phyloP scores from a whole-genome alignment of 352 stramenopile species.

The Globisporangium echinulatum region DNA sequence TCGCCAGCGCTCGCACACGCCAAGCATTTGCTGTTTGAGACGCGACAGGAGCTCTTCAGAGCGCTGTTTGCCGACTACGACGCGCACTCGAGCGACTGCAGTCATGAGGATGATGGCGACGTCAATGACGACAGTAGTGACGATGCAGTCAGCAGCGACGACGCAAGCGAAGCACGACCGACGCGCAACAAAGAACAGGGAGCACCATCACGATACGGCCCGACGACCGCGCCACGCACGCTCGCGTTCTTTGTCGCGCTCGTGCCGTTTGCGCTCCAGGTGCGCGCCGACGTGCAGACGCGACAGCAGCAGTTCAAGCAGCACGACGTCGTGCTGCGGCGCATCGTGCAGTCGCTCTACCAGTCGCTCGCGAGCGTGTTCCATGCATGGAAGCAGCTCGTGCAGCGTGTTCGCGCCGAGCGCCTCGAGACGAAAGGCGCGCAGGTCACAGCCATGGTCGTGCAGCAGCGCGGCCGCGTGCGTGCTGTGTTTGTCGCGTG shows the following conservation, averaged over 20 bases:
- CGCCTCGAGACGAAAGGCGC: conserved; percentile 40
- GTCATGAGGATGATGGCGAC: too few species aligned
- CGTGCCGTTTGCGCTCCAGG: conserved; percentile 33
- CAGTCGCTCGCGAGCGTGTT: conserved; percentile 45
- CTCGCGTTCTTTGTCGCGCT: conserved; percentile 42
- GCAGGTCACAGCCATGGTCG: conserved; percentile 43
- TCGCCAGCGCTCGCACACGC: conserved; percentile 23
- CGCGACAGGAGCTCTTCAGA: conserved; percentile 34
- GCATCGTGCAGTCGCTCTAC: conserved; percentile 48
- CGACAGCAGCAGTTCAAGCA: conserved; percentile 27
- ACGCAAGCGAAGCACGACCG: neutral
- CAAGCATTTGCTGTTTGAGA: conserved; percentile 21
- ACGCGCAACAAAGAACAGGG: neutral
- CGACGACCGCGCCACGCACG: conserved; percentile 15
- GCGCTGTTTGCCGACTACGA: conserved; percentile 46
- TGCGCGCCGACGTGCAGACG: conserved; percentile 28
- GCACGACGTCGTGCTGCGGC: conserved; percentile 36
- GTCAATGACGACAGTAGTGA: conserved; percentile 2
- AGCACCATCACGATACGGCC: conserved; percentile 8
- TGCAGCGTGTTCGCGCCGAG: conserved; percentile 27
- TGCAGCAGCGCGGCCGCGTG: conserved; percentile 40
- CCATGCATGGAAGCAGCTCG: conserved; percentile 42
- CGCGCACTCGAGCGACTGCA: neutral
- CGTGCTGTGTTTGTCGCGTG: conserved; percentile 48
- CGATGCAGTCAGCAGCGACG: neutral